phyloP scores from a whole-genome alignment of 495 filamentous ascomycete genomes.

The Penicillium herquei region DNA sequence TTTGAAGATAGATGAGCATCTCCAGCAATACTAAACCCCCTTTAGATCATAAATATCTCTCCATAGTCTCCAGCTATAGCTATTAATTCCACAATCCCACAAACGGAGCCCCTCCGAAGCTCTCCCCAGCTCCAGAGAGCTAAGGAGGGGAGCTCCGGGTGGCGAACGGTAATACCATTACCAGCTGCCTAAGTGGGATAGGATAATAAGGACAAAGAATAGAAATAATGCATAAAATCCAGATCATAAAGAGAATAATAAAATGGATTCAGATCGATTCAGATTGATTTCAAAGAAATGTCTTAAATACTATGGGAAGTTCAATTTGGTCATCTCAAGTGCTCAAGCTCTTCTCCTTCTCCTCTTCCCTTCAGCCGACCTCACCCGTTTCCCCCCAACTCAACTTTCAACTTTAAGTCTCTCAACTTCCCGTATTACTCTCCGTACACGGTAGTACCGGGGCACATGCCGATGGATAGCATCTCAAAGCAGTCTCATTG shows the following conservation, averaged over 20 bases:
- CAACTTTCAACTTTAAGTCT: slow-evolving; percentile 15
- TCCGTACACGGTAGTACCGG: slow-evolving; percentile 18
- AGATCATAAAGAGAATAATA: no score
- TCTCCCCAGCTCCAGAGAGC: slow-evolving; percentile 26
- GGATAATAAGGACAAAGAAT: background rate
- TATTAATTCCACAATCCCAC: no score
- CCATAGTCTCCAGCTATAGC: no score
- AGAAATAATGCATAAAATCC: background rate
- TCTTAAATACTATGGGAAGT: no score
- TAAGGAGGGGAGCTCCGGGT: slow-evolving; percentile 30
- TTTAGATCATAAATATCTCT: no score
- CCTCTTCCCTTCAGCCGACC: background rate
- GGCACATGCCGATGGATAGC: slow-evolving; percentile 27
- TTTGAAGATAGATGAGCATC: no score
- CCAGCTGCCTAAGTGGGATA: no score
- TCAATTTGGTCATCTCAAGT: no score
- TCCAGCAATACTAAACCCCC: no score
- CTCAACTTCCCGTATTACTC: slow-evolving; percentile 15
- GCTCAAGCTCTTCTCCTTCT: no score
- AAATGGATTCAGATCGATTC: no score
- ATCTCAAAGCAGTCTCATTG: slow-evolving; percentile 30
- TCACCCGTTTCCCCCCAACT: background rate
- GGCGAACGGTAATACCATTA: slow-evolving; percentile 13
- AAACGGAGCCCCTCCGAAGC: slow-evolving; percentile 26
- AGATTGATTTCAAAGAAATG: no score